Conservation (phyloP, 768 basidiomycete species). For the Lepiota venenata region DNA sequence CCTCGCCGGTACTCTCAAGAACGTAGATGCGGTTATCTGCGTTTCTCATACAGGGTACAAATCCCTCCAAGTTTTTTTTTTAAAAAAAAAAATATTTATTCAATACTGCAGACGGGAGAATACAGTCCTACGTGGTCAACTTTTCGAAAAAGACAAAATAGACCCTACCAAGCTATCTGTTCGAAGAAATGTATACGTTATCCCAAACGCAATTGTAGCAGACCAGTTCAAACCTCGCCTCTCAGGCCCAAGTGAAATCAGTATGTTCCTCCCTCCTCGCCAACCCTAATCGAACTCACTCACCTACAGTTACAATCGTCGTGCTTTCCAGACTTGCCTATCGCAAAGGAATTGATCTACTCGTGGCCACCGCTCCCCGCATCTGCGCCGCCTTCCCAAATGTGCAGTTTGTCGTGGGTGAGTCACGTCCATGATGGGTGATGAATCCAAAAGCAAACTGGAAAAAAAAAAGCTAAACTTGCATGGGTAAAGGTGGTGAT, state of each 20-base stretch:
- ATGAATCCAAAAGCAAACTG: too few relatives aligned
- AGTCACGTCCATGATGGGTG: conserved; percentile 16
- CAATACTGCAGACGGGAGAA: conserved; percentile 82
- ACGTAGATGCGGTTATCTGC: conserved; percentile 93
- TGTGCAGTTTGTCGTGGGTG: conserved; percentile 86
- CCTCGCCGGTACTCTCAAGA: conserved; percentile 77
- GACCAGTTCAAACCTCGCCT: conserved; percentile 78
- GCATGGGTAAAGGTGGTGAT: conserved; percentile 74
- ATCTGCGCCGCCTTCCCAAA: conserved; percentile 85
- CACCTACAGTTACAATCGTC: conserved; percentile 79
- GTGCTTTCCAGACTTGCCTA: conserved; percentile 89
- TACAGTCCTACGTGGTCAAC: conserved; percentile 82
- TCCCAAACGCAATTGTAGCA: conserved; percentile 88
- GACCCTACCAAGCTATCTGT: conserved; percentile 43
- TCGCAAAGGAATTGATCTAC: conserved; percentile 93
- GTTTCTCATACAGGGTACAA: conserved; percentile 94
- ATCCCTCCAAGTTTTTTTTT: not conserved
- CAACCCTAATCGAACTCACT: not conserved
- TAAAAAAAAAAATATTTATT: too few relatives aligned
- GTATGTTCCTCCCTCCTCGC: conserved; percentile 35
- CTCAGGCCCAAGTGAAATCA: conserved; percentile 45
- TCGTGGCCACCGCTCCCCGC: conserved; percentile 87
- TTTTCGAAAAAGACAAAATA: conserved; percentile 53
- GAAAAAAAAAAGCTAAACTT: not conserved
- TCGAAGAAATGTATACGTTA: conserved; percentile 74